phyloP scores from a whole-genome alignment of 2,329 filamentous ascomycete genomes.

The Arachnomyces sp. region DNA sequence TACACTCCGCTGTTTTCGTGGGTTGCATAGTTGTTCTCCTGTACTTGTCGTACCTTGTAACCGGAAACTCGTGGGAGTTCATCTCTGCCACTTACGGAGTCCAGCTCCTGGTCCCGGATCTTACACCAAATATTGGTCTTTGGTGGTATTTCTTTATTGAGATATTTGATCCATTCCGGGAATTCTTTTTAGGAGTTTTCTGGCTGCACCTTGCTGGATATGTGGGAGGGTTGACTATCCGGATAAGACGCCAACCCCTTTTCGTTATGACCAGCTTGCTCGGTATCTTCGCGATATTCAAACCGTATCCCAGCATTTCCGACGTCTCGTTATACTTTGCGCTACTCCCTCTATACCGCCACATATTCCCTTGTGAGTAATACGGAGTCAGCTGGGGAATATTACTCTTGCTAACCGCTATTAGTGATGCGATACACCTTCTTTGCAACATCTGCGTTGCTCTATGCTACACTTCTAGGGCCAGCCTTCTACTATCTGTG shows the following conservation, averaged over 20 bases:
- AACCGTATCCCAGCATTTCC: slow-evolving; percentile 88
- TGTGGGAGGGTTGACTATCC: slow-evolving; percentile 74
- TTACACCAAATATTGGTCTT: slow-evolving; percentile 88
- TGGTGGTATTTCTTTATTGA: slow-evolving; percentile 99
- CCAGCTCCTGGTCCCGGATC: slow-evolving; percentile 79
- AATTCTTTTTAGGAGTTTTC: slow-evolving; percentile 96
- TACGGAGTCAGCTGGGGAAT: neutral
- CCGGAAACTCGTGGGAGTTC: slow-evolving; percentile 77
- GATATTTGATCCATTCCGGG: slow-evolving; percentile 96
- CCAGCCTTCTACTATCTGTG: slow-evolving; percentile 95
- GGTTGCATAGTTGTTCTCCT: slow-evolving; percentile 56
- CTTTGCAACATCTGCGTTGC: slow-evolving; percentile 67
- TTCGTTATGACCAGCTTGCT: slow-evolving; percentile 77
- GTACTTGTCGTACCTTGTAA: slow-evolving; percentile 62
- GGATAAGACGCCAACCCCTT: slow-evolving; percentile 75
- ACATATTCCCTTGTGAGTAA: slow-evolving; percentile 69
- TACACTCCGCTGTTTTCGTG: slow-evolving; percentile 46
- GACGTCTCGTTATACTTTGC: slow-evolving; percentile 82
- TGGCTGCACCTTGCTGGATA: slow-evolving; percentile 93
- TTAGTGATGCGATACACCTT: slow-evolving; percentile 88
- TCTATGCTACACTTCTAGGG: slow-evolving; percentile 82
- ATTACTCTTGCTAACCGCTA: slow-evolving; percentile 19
- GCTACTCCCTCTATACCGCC: slow-evolving; percentile 75
- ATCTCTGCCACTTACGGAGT: slow-evolving; percentile 84
- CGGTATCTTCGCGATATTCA: slow-evolving; percentile 89